A percentile compares a stretch with the other conserved stretches of the same genome.
Conservation (phyloP, 306 rosid species). For the Glycine tomentella region DNA sequence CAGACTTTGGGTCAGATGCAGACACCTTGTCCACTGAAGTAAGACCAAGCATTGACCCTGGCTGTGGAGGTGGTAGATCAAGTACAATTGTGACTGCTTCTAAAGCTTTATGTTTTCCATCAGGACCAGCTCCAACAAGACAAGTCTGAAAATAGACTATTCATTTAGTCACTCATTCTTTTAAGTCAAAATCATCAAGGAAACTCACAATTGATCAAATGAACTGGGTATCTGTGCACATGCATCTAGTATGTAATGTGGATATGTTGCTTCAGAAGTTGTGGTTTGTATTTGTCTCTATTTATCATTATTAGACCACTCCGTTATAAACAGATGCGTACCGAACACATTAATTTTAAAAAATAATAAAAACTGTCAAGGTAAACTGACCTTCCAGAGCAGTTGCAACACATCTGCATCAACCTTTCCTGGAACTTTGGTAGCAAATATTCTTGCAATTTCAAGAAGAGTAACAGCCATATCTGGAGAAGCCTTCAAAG, state of each 20-base stretch:
- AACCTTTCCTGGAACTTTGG: slow-evolving; percentile 99
- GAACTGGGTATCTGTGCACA: slow-evolving; percentile 21
- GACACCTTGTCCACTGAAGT: slow-evolving; percentile 91
- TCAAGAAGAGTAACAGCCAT: slow-evolving; percentile 99
- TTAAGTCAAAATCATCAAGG: slow-evolving; percentile 27
- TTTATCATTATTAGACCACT: slow-evolving; percentile 41
- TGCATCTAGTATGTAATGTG: neutral
- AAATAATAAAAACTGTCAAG: neutral
- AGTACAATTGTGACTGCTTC: slow-evolving; percentile 99
- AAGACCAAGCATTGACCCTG: slow-evolving; percentile 88
- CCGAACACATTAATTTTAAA: slow-evolving; percentile 32
- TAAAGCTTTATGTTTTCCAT: slow-evolving; percentile 96
- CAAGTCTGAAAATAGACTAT: slow-evolving; percentile 79
- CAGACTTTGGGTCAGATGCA: slow-evolving; percentile 98
- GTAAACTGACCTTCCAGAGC: slow-evolving; percentile 84
- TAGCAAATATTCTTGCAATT: slow-evolving; percentile 95
- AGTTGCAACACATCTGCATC: slow-evolving; percentile 99
- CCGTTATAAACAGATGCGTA: slow-evolving; percentile 27
- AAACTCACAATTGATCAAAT: slow-evolving; percentile 29
- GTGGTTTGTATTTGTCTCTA: slow-evolving; percentile 18
- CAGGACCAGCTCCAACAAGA: slow-evolving; percentile 99
- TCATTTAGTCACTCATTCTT: slow-evolving; percentile 20
- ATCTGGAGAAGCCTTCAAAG: slow-evolving; percentile 92
- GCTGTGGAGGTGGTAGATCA: slow-evolving; percentile 99
- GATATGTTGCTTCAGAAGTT: slow-evolving; percentile 31